A percentile compares a stretch with the other conserved stretches of the same genome.
These are phyloP conservation scores for Russula lepida DNA, from an alignment of 768 basidiomycete species.

Conservation along the genomic window DNA sequence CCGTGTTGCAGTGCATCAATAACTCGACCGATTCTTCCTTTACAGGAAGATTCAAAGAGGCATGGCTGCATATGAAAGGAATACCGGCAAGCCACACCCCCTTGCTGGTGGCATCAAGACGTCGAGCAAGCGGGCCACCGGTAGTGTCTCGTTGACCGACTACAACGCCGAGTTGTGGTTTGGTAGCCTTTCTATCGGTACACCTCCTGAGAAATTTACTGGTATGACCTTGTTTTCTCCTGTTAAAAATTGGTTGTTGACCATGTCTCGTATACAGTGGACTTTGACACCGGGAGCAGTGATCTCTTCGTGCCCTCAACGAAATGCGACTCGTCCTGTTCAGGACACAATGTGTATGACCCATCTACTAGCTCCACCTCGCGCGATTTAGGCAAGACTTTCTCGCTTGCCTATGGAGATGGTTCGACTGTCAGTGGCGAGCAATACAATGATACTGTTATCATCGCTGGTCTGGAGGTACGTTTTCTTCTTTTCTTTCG, in stretches of 20 bases:
- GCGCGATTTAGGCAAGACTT: conserved; percentile 22
- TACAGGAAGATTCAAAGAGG: conserved; percentile 7
- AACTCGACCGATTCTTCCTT: neutral
- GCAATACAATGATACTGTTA: conserved; percentile 37
- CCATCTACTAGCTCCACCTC: conserved; percentile 18
- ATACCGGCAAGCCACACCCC: neutral
- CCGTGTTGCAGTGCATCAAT: neutral
- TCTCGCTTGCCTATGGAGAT: conserved; percentile 32
- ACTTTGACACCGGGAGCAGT: conserved; percentile 33
- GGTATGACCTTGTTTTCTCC: neutral
- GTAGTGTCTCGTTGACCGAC: neutral
- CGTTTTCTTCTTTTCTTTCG: neutral
- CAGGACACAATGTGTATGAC: conserved; percentile 3
- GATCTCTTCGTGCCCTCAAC: conserved; percentile 32
- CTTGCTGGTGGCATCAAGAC: neutral
- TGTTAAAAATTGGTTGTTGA: conserved; percentile 28
- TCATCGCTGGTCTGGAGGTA: conserved; percentile 29
- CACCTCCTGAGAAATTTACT: conserved; percentile 2
- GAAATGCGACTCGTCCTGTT: conserved; percentile 28
- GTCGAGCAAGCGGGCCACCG: neutral
- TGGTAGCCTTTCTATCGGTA: conserved; percentile 12
- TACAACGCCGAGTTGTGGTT: neutral
- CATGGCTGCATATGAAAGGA: neutral
- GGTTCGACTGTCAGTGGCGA: conserved; percentile 34
- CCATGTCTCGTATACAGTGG: conserved; percentile 25